These are phyloP conservation scores for Coleophoma eucalyptorum DNA, from an alignment of 2,329 filamentous ascomycete species.

Conservation along the genomic window DNA sequence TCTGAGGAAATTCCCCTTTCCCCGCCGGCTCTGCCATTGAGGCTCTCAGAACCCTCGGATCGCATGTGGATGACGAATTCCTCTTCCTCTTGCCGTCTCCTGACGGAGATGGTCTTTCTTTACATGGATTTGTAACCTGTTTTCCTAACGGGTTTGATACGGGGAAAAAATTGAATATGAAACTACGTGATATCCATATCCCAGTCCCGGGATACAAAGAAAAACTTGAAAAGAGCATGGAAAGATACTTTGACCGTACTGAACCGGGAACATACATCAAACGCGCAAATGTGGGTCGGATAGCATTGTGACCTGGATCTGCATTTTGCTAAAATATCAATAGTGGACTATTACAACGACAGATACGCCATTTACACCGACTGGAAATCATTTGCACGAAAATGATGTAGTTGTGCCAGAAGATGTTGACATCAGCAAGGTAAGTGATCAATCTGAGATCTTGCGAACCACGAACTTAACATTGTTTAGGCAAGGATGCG, in stretches of 20 bases:
- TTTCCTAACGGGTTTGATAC: slow-evolving; percentile 55
- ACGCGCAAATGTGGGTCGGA: too few species aligned
- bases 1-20: slow-evolving; percentile 33
- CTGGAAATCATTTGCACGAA: slow-evolving; percentile 4
- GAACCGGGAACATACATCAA: slow-evolving; percentile 37
- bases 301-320: too few species aligned
- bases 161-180: slow-evolving; percentile 43
- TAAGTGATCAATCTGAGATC: too few species aligned
- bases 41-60: slow-evolving; percentile 41
- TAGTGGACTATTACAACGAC: too few species aligned
- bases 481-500: too few species aligned
- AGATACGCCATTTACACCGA: too few species aligned
- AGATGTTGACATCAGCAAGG: slow-evolving; percentile 21
- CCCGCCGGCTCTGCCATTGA: slow-evolving; percentile 24
- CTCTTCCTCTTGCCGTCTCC: slow-evolving; percentile 47
- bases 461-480: too few species aligned
- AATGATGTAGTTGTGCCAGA: neutral
- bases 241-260: slow-evolving; percentile 50
- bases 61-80: slow-evolving; percentile 54
- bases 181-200: slow-evolving; percentile 47
- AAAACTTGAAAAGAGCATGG: slow-evolving; percentile 53
- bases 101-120: slow-evolving; percentile 35
- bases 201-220: slow-evolving; percentile 51
- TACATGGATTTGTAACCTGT: slow-evolving; percentile 49
- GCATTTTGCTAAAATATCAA: too few species aligned